Percentiles rank a stretch among this genome's conserved stretches.
Evolutionary conservation across 495 filamentous ascomycete species (phyloP).

Genomic region (Lasiosphaeris hirsuta): DNA sequence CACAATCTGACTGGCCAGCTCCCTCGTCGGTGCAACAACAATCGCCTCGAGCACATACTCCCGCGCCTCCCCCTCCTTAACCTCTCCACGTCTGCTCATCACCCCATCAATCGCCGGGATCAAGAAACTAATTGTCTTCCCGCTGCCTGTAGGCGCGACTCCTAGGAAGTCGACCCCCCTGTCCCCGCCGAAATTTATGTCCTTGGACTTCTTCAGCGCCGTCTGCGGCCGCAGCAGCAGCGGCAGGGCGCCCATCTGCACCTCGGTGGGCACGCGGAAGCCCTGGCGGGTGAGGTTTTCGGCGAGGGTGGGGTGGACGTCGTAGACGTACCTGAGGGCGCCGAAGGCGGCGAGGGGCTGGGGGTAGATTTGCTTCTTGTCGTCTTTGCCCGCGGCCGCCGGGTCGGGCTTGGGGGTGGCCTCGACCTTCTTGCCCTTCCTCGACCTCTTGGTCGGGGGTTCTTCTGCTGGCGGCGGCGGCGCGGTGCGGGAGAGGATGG

Average conservation of each 20-base stretch:
- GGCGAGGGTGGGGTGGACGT: conserved; percentile 64
- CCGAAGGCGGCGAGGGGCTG: conserved; percentile 76
- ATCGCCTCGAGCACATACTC: conserved; percentile 61
- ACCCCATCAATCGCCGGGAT: conserved; percentile 79
- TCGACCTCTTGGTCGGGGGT: conserved; percentile 28
- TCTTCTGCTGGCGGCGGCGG: conserved; percentile 33
- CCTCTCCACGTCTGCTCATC: conserved; percentile 47
- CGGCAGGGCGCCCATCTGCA: conserved; percentile 84
- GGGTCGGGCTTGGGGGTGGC: conserved; percentile 34
- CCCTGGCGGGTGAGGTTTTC: conserved; percentile 81
- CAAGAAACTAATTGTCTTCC: conserved; percentile 93
- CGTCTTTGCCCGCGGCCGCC: conserved; percentile 35
- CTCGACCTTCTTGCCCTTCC: conserved; percentile 51
- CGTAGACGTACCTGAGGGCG: conserved; percentile 65
- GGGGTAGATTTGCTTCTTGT: conserved; percentile 57
- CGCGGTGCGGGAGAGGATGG: conserved; percentile 51
- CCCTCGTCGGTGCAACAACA: conserved; percentile 86
- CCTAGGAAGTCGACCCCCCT: conserved; percentile 67
- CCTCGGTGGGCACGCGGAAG: conserved; percentile 84
- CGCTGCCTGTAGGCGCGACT: conserved; percentile 91
- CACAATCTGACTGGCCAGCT: conserved; percentile 86
- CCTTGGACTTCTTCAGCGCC: conserved; percentile 33
- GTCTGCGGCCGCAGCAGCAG: conserved; percentile 58
- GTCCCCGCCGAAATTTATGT: conserved; percentile 24
- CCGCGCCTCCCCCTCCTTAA: conserved; percentile 41